Base-by-base conservation (phyloP, 208 protist genomes). In the Herpetomonas muscarum region DNA sequence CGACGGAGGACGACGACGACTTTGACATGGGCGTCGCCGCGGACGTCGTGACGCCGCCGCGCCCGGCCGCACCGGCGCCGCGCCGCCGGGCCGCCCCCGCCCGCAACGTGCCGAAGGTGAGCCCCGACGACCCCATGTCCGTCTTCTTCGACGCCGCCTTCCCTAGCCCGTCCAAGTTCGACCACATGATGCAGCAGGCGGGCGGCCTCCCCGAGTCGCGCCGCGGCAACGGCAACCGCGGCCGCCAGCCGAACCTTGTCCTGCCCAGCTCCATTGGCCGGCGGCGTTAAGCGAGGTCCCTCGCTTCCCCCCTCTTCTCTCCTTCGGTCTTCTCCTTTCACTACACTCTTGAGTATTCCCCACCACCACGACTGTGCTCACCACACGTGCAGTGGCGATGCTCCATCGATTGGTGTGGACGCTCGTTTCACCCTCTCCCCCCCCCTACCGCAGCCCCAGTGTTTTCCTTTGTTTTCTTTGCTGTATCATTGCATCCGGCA, bases 91-190 rank as follows among this genome's bases (percentile, higher is more conserved):
- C 30, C 25, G 56, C 37, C 25, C 22, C 70, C 22, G 54, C 64
- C 1, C 44, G 46, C 9, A 31, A 39, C 46, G 61, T 32, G 15
- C 44, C 53, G 12, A 72, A 67, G 54, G 49, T 61, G 26, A 65
- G 75, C 57, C 55, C 67, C 2, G 73, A 74, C 55, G 83, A 94
- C 56, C 87, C 87, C 34, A 91, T 94, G 87, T 77, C 80, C 12
- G 79, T 94, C 26, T 91, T 94, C 58, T 90, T 89, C 50, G 67
- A 85, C 32, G 87, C 81, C 2, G 81, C 74, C 37, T 94, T 94
- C 53, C 82, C 83, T 4, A 91, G 83, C 42, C 87, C 87, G 0
- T 87, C 78, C 17, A 89, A 94, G 79, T 94, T 94, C 59, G 83
- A 94, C 15, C 81, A 89, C 45, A 88, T 94, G 83, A 78, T 94